Base-by-base conservation (phyloP, 2,329 filamentous ascomycete species). In the Emericellopsis atlantica region DNA sequence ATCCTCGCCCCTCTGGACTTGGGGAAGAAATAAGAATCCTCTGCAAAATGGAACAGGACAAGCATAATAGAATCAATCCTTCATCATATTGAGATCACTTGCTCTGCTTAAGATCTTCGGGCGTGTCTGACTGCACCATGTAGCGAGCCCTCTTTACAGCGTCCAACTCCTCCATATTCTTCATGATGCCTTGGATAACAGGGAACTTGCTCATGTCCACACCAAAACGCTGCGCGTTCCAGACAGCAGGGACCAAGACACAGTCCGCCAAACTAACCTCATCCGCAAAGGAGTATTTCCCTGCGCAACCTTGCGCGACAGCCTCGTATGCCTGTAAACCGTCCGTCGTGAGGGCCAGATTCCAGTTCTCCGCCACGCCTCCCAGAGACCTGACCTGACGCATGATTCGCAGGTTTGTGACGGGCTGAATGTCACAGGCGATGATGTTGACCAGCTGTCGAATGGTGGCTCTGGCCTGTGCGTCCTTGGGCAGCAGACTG, bases 311-410 rank as follows among this genome's bases (percentile, higher is more conserved):
- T 16, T 44, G 46, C 0, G 55, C 53, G 1, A 72, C 50, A 8
- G 54, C 50, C 52, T 81, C 76, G 46, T 77, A 79, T 2, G 75
- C 75, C 14, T 50, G 50, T n/a, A 81, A 55, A 0, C 76, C 76
- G 7, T 66, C 61, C 2, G 55, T 54, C 54, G 74, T 72, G 6
- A 75, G 55, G 40, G 67, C 64, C 33, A 57, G 59, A 26, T 69
- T 71, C 74, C 75, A 79, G 4, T 58, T 55, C 21, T 61, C 61
- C 1, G 62, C 58, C 2, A 62, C 64, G 2, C 56, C 59, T 0
- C 64, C 67, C 21, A 42, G 33, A 7, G 40, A 15, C 15, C 36
- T 26, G 15, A 40, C 40, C 40, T 39, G 38, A 24, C 44, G 36
- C 40, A 42, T 36, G 24, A 44, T 40, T 35, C 37, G 40, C 16